Base-by-base conservation (phyloP, 2,329 filamentous ascomycete species). In the Fusarium sp. region DNA sequence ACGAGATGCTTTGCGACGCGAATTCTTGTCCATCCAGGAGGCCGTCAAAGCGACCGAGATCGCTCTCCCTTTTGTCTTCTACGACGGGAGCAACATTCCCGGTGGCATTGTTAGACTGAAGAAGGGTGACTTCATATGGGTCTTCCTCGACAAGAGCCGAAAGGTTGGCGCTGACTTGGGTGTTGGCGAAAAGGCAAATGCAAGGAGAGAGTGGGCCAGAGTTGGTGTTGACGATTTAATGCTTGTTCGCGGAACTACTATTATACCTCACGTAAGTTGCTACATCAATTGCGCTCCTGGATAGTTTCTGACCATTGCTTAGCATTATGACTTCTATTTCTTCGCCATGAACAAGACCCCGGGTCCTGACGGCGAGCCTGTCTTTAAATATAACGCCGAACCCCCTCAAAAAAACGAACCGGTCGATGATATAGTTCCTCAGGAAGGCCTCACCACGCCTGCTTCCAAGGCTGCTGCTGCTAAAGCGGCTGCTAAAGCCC, bases 291-390 rank as follows among this genome's bases (percentile, higher is more conserved):
- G 57, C 27, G 53, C 37, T 30, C 7, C 69, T 27, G 54, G 34
- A 53, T 25, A 24, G 3, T 42, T 40, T 70, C 71, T 77, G 68
- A 75, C 66, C 59, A 62, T 20, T 51, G 6, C 56, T 48, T 77
- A 98, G 94, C 96, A 99, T 80, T 98, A 97, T 78, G 95, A 98
- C 71, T 94, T 99, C 78, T 96, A 98, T 79, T 96, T 95, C 82
- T 98, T 99, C 81, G 90, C 98, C 78, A 91, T 97, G 79, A 98
- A 98, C 79, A 93, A 91, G 76, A 92, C 89, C 27, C 80, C 88
- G 3, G 93, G 92, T 3, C 91, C 92, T n/a, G 89, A 89, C 40
- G 91, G 92, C 54, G 84, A 83, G 22, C 83, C 88, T 8, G 83
- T 99, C 12, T 98, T 99, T 79, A 87, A 93, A 75, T 97, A 94